phyloP scores from a whole-genome alignment of 805 yeast species.

The Zygotorulaspora sp. region DNA sequence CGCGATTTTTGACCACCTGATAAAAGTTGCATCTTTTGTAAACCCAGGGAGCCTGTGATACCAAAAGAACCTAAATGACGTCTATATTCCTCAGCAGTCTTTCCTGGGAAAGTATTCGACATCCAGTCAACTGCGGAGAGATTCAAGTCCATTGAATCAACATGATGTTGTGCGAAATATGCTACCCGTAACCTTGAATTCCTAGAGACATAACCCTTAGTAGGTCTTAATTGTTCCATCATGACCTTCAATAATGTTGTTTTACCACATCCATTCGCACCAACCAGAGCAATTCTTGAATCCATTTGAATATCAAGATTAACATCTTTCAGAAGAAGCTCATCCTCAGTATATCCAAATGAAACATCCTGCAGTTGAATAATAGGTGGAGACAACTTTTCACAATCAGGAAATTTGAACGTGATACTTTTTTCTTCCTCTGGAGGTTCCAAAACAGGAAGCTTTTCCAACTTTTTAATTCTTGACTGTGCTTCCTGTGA shows the following conservation, averaged over 20 bases:
- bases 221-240: slow-evolving; percentile 71
- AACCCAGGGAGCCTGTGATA: slow-evolving; percentile 87
- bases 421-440: slow-evolving; percentile 82
- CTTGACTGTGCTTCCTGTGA: slow-evolving; percentile 97
- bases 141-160: slow-evolving; percentile 89
- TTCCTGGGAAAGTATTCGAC: slow-evolving; percentile 85
- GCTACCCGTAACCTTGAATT: slow-evolving; percentile 90
- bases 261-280: slow-evolving; percentile 99
- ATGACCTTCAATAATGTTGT: slow-evolving; percentile 86
- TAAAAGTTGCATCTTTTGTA: slow-evolving; percentile 81
- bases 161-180: slow-evolving; percentile 97
- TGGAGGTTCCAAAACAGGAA: slow-evolving; percentile 90
- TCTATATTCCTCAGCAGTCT: slow-evolving; percentile 93
- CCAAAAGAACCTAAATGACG: slow-evolving; percentile 96
- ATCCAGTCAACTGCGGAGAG: slow-evolving; percentile 92
- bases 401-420: slow-evolving; percentile 94
- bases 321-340: slow-evolving; percentile 65
- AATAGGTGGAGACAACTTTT: slow-evolving; percentile 87
- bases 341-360: slow-evolving; percentile 72
- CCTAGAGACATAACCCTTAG: slow-evolving; percentile 70
- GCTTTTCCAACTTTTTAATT: slow-evolving; percentile 91
- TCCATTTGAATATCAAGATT: slow-evolving; percentile 89
- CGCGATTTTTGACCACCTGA: slow-evolving; percentile 99
- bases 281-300: slow-evolving; percentile 92
- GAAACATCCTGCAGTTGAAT: slow-evolving; percentile 81